A percentile compares a stretch with the other conserved stretches of the same genome.
Conservation (phyloP, 1,139 yeast genomes). For the Casaregolazyma suthepensis region DNA sequence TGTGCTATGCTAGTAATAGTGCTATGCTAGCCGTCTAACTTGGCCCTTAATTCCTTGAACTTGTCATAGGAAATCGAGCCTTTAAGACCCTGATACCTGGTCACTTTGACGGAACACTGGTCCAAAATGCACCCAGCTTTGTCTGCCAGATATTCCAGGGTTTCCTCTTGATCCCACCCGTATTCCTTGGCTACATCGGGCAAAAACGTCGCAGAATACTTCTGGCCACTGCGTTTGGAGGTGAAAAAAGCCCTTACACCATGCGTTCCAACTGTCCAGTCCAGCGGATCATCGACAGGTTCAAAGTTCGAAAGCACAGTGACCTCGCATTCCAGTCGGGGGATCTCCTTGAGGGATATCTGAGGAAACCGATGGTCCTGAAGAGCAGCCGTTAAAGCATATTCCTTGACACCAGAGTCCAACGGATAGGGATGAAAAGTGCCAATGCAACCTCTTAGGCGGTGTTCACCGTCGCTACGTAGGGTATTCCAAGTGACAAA, state of each 20-base stretch:
- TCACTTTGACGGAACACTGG: conserved; percentile 22
- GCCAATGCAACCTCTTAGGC: conserved; percentile 87
- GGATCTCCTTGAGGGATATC: conserved; percentile 51
- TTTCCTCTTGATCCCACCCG: conserved; percentile 69
- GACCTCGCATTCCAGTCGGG: conserved; percentile 45
- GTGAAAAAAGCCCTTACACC: conserved; percentile 63
- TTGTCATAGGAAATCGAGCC: conserved; percentile 26
- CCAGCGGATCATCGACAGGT: conserved; percentile 43
- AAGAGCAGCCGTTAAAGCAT: conserved; percentile 63
- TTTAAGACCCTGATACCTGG: conserved; percentile 34
- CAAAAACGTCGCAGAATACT: conserved; percentile 64
- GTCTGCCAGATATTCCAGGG: conserved; percentile 60
- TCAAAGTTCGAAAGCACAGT: conserved; percentile 63
- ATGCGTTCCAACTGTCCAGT: conserved; percentile 80
- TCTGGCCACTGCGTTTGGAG: conserved; percentile 26
- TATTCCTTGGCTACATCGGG: conserved; percentile 93
- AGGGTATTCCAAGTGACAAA: conserved; percentile 82
- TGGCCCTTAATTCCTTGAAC: conserved; percentile 17
- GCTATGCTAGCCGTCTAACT: neutral
- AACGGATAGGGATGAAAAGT: conserved; percentile 54
- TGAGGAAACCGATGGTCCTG: conserved; percentile 76
- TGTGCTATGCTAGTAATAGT: neutral
- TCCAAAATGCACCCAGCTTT: conserved; percentile 53
- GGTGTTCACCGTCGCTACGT: conserved; percentile 35
- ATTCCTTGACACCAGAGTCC: conserved; percentile 54